Conservation (phyloP, 306 rosid genomes). For the Cajanus cajan region DNA sequence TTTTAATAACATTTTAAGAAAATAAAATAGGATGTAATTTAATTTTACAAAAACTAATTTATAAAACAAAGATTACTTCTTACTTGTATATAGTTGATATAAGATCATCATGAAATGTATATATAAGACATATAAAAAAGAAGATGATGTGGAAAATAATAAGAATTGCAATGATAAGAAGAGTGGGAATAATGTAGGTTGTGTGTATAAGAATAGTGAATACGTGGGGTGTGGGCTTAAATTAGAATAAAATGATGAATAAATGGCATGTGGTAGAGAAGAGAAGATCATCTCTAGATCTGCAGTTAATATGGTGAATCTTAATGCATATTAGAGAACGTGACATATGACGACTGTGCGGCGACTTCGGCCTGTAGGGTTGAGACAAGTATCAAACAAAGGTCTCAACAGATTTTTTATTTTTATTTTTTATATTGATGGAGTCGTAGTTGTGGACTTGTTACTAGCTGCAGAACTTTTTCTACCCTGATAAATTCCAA, state of each 20-base stretch:
- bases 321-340: slow-evolving; percentile 43
- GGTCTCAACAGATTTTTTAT: slow-evolving; percentile 36
- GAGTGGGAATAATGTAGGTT: too few relatives aligned
- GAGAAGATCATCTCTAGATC: slow-evolving; percentile 43
- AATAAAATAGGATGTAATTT: too few relatives aligned
- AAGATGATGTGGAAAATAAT: slow-evolving; percentile 21
- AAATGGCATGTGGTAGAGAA: slow-evolving; percentile 55
- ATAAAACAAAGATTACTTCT: too few relatives aligned
- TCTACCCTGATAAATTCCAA: slow-evolving; percentile 20
- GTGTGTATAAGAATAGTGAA: slow-evolving; percentile 17
- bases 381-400: slow-evolving; percentile 60
- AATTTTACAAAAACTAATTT: too few relatives aligned
- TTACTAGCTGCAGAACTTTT: slow-evolving; percentile 6
- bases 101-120: not conserved
- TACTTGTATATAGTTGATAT: too few relatives aligned
- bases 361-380: slow-evolving; percentile 51
- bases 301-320: slow-evolving; percentile 50
- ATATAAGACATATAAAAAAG: too few relatives aligned
- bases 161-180: slow-evolving; percentile 25
- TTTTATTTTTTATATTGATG: not conserved
- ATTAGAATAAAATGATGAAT: slow-evolving; percentile 30
- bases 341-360: slow-evolving; percentile 61
- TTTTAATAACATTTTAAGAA: too few relatives aligned
- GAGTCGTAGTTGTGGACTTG: slow-evolving; percentile 20
- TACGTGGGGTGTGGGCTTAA: slow-evolving; percentile 65